These are phyloP conservation scores for Spathaspora boniae DNA, from an alignment of 805 yeast genomes.

Conservation along the genomic window DNA sequence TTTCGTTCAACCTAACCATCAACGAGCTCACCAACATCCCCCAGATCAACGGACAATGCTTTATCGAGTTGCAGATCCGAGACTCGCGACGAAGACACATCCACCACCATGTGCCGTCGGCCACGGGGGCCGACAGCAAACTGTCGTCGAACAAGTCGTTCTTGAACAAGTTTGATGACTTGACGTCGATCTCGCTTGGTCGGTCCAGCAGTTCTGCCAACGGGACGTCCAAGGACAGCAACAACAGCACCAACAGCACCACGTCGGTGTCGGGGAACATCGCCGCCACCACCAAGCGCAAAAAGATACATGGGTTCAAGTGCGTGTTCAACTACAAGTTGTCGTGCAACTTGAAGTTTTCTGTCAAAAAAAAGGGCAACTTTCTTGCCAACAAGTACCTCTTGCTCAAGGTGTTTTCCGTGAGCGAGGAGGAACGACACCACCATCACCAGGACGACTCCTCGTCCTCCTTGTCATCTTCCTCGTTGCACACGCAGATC, in stretches of 20 bases:
- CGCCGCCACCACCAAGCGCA: slow-evolving; percentile 26
- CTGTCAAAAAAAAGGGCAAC: slow-evolving; percentile 35
- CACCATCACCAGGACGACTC: slow-evolving; percentile 9
- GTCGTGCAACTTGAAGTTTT: slow-evolving; percentile 37
- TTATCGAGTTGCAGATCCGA: slow-evolving; percentile 57
- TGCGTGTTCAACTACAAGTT: slow-evolving; percentile 35
- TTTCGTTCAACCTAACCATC: slow-evolving; percentile 54
- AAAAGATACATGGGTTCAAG: slow-evolving; percentile 36
- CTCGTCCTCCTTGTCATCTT: neutral
- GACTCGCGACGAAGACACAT: slow-evolving; percentile 36
- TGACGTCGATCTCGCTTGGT: no score
- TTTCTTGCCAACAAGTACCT: slow-evolving; percentile 43
- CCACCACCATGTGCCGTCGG: neutral
- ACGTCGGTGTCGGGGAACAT: slow-evolving; percentile 11
- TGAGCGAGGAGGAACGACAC: slow-evolving; percentile 14
- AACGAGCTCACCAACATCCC: slow-evolving; percentile 83
- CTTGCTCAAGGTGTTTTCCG: slow-evolving; percentile 34
- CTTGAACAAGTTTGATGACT: slow-evolving; percentile 7
- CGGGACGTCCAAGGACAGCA: no score
- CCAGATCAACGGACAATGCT: slow-evolving; percentile 66
- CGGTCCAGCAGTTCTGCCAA: no score
- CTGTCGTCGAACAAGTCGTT: slow-evolving; percentile 7
- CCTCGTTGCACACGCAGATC: slow-evolving; percentile 1
- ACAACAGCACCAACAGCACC: slow-evolving; percentile 1
- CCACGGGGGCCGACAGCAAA: no score